These are phyloP conservation scores for Pseudevernia furfuracea DNA, from an alignment of 495 filamentous ascomycete species.

Conservation along the genomic window DNA sequence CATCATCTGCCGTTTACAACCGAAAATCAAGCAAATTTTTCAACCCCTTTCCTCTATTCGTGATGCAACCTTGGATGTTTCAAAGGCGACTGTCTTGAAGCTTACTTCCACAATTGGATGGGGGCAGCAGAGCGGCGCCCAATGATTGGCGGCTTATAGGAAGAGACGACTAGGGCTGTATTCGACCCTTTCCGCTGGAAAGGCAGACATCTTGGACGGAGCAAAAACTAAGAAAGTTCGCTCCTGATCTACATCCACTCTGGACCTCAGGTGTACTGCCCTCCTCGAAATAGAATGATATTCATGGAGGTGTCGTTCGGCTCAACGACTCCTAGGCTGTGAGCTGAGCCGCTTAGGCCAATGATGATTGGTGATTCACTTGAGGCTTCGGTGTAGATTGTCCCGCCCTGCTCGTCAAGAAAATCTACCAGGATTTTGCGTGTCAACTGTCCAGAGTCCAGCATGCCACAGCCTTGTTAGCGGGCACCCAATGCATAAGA, in stretches of 20 bases:
- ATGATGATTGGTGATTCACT: not conserved
- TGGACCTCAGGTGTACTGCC: slow-evolving; percentile 7
- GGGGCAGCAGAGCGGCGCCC: not conserved
- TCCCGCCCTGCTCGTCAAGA: slow-evolving; percentile 62
- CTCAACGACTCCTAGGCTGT: not conserved
- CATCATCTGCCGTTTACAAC: not conserved
- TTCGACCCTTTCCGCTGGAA: not conserved
- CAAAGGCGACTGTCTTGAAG: not conserved
- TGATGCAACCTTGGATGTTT: not conserved
- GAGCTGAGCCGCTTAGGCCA: slow-evolving; percentile 1
- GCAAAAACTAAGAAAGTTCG: not conserved
- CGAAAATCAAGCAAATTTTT: not conserved
- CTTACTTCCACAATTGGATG: not conserved
- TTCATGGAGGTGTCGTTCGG: not conserved
- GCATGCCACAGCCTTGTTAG: slow-evolving; percentile 60
- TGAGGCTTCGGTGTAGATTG: slow-evolving; percentile 50
- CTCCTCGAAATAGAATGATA: not conserved
- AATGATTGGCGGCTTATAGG: not conserved
- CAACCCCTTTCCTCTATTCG: not conserved
- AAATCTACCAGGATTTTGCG: slow-evolving; percentile 65
- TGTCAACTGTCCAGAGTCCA: slow-evolving; percentile 61
- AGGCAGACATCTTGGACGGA: not conserved
- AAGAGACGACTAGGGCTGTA: not conserved
- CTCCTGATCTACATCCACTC: slow-evolving; percentile 2
- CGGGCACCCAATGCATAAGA: slow-evolving; percentile 66